Base-by-base conservation (phyloP, 1,284 basidiomycete species). In the Fereydounia khargensis region DNA sequence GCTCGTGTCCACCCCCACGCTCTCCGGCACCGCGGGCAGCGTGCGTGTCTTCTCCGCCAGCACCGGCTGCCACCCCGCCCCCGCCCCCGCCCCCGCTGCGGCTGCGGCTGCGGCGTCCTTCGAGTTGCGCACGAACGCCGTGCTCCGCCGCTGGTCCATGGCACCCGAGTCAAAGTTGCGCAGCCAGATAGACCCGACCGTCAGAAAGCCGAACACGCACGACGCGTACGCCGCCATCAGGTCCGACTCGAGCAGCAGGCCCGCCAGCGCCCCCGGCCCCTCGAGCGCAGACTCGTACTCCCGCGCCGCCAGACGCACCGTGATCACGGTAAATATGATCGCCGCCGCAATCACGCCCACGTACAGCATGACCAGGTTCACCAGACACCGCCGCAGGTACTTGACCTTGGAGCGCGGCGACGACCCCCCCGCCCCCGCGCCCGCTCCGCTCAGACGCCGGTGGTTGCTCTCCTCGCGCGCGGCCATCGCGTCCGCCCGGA, bases 11-110 rank as follows among this genome's bases (percentile, higher is more conserved):
- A 64, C 22, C 22, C 51, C 50, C 2, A 66, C 64, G 19, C 63
- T 66, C 41, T 68, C 65, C 2, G 65, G 65, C n/a, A 68, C 65
- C 3, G 65, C 59, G 10, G 65, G 65, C 19, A 68, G 38, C 13
- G 59, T 64, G 14, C 65, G 16, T 3, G 62, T 45, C 39, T 49
- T 56, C 1, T 51, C 48, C 6, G 52, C 44, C 19, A 17, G 31
- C 2, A 16, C 38, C 2, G 8, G 17, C 19, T 20, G 16, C 11
- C 17, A 4, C 23, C 27, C 25, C 28, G 37, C 35, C 35, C 45
- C 36, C 3, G 31, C 42, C 6, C 32, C 40, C 31, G 28, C 24
- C 37, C 25, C 37, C 14, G 16, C n/a, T 3, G 16, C 22, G 6
- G 18, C 39, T 14, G 9, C 4, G 21, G 32, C 7, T n/a, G 16